phyloP scores from a whole-genome alignment of 257 asterid species.

The Nicotiana sylvestris region DNA sequence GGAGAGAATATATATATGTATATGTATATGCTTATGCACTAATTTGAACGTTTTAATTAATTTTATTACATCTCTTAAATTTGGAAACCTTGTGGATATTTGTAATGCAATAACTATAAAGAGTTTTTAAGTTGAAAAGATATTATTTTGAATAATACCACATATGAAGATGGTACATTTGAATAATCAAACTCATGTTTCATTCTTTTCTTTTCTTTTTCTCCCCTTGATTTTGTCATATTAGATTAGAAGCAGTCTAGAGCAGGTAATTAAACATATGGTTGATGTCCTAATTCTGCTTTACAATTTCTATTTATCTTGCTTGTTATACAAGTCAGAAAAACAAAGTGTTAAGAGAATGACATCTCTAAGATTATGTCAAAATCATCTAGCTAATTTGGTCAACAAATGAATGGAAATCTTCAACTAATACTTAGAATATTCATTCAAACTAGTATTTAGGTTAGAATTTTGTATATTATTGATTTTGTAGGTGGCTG shows the following conservation, averaged over 20 bases:
- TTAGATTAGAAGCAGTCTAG: not conserved
- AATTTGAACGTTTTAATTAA: not conserved
- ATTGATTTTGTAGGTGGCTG: not conserved
- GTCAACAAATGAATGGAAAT: constrained; percentile 34
- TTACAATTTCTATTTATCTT: not conserved
- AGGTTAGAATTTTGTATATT: not conserved
- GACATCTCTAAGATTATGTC: constrained; percentile 14
- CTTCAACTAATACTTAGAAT: constrained; percentile 21
- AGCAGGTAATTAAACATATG: not conserved
- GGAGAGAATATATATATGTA: too few species aligned
- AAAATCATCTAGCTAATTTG: constrained; percentile 25
- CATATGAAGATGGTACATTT: not conserved
- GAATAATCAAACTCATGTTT: not conserved
- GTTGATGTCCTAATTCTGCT: constrained; percentile 3
- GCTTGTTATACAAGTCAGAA: not conserved
- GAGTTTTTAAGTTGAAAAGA: not conserved
- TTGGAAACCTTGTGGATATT: not conserved
- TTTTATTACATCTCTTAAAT: too few species aligned
- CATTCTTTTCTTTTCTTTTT: not conserved
- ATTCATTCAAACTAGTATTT: not conserved
- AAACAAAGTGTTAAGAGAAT: not conserved
- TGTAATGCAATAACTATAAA: not conserved
- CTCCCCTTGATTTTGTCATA: not conserved
- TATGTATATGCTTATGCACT: not conserved
- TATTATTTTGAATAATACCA: not conserved